Base-by-base conservation (phyloP, 2,329 filamentous ascomycete species). In the Scedosporium apiospermum region DNA sequence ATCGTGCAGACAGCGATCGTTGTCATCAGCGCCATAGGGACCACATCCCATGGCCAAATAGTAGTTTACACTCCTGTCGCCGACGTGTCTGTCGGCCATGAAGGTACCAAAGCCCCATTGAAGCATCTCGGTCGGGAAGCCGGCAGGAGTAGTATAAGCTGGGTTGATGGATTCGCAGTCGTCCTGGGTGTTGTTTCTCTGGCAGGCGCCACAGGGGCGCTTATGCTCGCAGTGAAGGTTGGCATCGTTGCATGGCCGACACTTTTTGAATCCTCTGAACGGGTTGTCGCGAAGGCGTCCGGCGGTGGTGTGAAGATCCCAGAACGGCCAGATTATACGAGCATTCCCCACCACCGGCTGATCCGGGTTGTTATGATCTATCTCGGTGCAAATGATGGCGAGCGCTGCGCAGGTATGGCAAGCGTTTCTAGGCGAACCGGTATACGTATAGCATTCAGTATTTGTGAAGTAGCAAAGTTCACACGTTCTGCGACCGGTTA, bases 181-280 rank as follows among this genome's bases (percentile, higher is more conserved):
- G 18, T 23, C 6, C 53, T 27, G 14, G 9, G 14, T n/a, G n/a
- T 21, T 21, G 53, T 14, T n/a, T 12, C 4, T 2, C 10, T 65
- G 62, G 66, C 75, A 77, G 3, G 69, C 72, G 60, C 76, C 72
- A 62, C 75, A 77, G 1, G 75, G 75, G 21, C 74, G 69, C 61
- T 74, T 73, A 1, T 71, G 70, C 58, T 77, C 75, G 63, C 75
- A 77, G 7, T 34, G 57, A 2, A 59, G 38, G 1, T 27, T 42
- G 5, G 41, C 46, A 23, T 60, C 53, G 2, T 61, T 3, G 6
- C 66, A 67, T 27, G 46, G 49, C 27, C 41, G 18, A 61, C 66
- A 66, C 1, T 55, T 60, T 6, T 14, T 2, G 58, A 65, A 63
- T 7, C 30, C 41, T 27, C 6, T 14, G 23, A 41, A 26, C 21